Percentiles rank a stretch among this genome's conserved stretches.
phyloP scores from a whole-genome alignment of 805 yeast species.

The Metschnikowia reukaufii region DNA sequence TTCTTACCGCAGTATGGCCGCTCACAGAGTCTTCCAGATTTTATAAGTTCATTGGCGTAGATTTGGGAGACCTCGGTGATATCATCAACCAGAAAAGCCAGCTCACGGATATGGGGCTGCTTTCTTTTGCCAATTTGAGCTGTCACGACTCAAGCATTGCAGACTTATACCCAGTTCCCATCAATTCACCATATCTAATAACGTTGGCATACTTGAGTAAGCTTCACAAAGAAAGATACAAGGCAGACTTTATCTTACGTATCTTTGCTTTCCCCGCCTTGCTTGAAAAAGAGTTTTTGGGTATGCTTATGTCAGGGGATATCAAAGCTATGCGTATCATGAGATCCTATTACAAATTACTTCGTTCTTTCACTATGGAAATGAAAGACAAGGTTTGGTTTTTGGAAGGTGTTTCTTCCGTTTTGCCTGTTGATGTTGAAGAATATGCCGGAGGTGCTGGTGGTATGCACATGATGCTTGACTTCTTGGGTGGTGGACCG shows the following conservation, averaged over 20 bases:
- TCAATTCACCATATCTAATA: slow-evolving; percentile 81
- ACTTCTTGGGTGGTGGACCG: slow-evolving; percentile 72
- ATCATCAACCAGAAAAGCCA: slow-evolving; percentile 44
- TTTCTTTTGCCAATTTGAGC: slow-evolving; percentile 55
- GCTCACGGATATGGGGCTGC: slow-evolving; percentile 19
- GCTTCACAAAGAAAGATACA: slow-evolving; percentile 75
- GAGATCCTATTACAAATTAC: slow-evolving; percentile 80
- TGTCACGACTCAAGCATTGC: slow-evolving; percentile 86
- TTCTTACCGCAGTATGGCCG: slow-evolving; percentile 95
- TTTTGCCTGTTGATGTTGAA: slow-evolving; percentile 88
- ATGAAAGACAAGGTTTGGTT: slow-evolving; percentile 93
- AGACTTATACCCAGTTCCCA: slow-evolving; percentile 83
- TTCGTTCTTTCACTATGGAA: slow-evolving; percentile 79
- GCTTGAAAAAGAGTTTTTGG: slow-evolving; percentile 75
- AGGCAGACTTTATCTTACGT: slow-evolving; percentile 81
- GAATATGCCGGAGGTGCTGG: slow-evolving; percentile 85
- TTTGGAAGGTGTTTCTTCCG: slow-evolving; percentile 77
- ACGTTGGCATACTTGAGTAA: slow-evolving; percentile 85
- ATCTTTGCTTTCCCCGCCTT: slow-evolving; percentile 93
- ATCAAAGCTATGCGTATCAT: slow-evolving; percentile 85
- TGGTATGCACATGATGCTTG: slow-evolving; percentile 90
- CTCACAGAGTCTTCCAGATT: slow-evolving; percentile 47
- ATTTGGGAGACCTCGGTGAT: slow-evolving; percentile 85
- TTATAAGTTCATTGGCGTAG: slow-evolving; percentile 69
- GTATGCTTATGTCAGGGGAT: slow-evolving; percentile 81